Evolutionary conservation across 23 red algal species (phyloP).

Genomic region (Cyanidioschyzon merolae): DNA sequence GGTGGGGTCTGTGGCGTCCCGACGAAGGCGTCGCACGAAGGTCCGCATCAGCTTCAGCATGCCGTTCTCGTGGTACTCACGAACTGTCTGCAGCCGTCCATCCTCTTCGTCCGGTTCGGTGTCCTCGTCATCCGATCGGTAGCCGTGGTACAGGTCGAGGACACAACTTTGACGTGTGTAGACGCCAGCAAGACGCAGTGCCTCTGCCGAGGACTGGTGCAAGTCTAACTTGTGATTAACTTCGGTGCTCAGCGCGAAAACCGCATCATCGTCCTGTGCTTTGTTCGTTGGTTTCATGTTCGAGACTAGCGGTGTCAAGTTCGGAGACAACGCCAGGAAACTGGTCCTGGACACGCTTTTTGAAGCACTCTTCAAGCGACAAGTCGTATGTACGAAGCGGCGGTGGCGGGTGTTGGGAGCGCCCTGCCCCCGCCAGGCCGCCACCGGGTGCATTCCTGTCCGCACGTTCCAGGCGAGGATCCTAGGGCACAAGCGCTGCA

Average conservation of each 20-base stretch:
- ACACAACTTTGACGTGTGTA: constrained; percentile 43
- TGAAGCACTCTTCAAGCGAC: too few relatives aligned
- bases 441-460: too few relatives aligned
- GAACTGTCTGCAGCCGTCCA: constrained; percentile 38
- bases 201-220: constrained; percentile 40
- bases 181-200: constrained; percentile 71
- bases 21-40: constrained; percentile 20
- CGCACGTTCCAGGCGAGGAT: too few relatives aligned
- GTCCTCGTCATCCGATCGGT: constrained; percentile 71
- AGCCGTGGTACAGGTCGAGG: constrained; percentile 37
- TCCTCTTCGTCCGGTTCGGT: constrained; percentile 78
- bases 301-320: too few relatives aligned
- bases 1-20: constrained; percentile 16
- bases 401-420: too few relatives aligned
- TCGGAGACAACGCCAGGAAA: too few relatives aligned
- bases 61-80: constrained; percentile 73
- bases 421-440: too few relatives aligned
- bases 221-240: constrained; percentile 27
- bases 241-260: background rate
- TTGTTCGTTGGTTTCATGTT: too few relatives aligned
- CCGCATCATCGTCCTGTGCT: background rate
- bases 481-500: too few relatives aligned
- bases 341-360: too few relatives aligned
- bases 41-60: constrained; percentile 38
- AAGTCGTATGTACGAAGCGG: too few relatives aligned